phyloP scores from a whole-genome alignment of 2,329 filamentous ascomycete species.

The Penicillium thymicola region DNA sequence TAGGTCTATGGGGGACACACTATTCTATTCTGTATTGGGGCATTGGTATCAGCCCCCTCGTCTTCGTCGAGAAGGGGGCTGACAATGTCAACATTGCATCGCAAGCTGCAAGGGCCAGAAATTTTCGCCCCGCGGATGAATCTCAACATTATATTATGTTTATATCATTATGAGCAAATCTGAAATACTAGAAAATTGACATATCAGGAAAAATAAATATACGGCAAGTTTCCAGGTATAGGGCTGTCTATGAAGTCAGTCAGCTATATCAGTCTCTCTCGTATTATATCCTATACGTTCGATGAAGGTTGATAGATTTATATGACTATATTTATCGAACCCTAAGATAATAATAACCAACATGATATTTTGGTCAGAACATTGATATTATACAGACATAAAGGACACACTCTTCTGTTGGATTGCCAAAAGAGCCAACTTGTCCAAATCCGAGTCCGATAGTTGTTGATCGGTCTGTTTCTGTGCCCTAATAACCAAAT shows the following conservation, averaged over 20 bases:
- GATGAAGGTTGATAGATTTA: background rate
- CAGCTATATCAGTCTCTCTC: background rate
- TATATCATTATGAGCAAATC: too few species aligned
- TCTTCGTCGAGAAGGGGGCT: too few species aligned
- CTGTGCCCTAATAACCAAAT: background rate
- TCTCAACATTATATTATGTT: too few species aligned
- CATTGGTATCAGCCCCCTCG: too few species aligned
- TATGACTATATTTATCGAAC: too few species aligned
- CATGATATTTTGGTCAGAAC: background rate
- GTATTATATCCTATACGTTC: background rate
- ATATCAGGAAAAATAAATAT: background rate
- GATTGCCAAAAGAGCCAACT: slow-evolving; percentile 4
- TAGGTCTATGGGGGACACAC: too few species aligned
- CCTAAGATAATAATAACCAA: background rate
- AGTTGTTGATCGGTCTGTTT: background rate
- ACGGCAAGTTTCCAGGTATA: background rate
- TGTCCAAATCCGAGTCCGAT: slow-evolving; percentile 5
- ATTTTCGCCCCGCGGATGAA: too few species aligned
- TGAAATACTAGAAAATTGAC: too few species aligned
- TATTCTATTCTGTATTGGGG: too few species aligned
- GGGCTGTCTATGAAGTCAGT: background rate
- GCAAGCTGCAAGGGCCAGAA: too few species aligned
- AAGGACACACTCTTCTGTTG: slow-evolving; percentile 2
- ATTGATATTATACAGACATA: background rate
- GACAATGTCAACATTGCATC: too few species aligned